These are phyloP conservation scores for Diaporthe eres DNA, from an alignment of 2,329 filamentous ascomycete genomes.

Conservation along the genomic window DNA sequence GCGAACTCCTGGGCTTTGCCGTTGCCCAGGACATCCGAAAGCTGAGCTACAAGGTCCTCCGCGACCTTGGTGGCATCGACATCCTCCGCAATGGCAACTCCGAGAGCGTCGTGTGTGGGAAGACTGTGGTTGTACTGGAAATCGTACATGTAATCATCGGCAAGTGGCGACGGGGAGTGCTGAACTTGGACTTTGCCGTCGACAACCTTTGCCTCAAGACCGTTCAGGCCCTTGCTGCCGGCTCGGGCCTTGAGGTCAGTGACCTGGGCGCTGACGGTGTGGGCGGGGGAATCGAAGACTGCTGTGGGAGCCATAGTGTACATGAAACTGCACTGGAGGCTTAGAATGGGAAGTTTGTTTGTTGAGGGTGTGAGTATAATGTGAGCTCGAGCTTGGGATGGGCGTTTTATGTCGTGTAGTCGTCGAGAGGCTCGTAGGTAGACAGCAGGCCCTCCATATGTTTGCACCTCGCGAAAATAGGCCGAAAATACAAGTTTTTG, in stretches of 20 bases:
- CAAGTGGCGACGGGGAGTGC: conserved; percentile 47
- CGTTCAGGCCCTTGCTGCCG: background rate
- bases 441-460: background rate
- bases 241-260: background rate
- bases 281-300: background rate
- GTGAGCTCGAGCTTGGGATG: background rate
- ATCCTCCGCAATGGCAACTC: background rate
- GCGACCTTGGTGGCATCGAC: conserved; percentile 9
- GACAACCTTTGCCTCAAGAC: conserved; percentile 1
- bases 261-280: background rate
- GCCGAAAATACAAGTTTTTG: background rate
- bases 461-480: background rate
- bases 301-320: conserved; percentile 3
- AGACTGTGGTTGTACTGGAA: conserved; percentile 55
- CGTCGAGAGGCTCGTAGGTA: background rate
- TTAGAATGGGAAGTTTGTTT: background rate
- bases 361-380: background rate
- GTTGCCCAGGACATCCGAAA: background rate
- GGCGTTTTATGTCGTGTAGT: background rate
- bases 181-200: background rate
- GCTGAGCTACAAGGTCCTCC: background rate
- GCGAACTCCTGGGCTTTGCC: background rate
- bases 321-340: background rate
- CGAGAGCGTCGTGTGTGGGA: background rate
- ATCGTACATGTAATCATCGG: conserved; percentile 58